phyloP scores from a whole-genome alignment of 371 early-diverging fungal species.

The Choanephora cucurbitarum region DNA sequence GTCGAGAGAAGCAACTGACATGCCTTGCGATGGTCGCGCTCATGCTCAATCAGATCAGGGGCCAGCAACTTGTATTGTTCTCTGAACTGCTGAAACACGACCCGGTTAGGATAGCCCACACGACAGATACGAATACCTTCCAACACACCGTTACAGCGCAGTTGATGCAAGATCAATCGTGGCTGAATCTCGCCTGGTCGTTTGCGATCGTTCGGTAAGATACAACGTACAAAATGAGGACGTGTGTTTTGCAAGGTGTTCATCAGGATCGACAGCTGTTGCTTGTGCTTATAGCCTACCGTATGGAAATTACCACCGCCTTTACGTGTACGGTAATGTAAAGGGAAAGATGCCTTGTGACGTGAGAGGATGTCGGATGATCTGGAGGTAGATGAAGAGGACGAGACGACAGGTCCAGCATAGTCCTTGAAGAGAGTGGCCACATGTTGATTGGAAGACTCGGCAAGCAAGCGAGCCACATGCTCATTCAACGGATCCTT shows the following conservation, averaged over 20 bases:
- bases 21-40: conserved; percentile 86
- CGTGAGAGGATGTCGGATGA: not conserved
- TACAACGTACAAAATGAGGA: conserved; percentile 99
- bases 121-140: conserved; percentile 99
- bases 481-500: conserved; percentile 99
- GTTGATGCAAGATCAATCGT: conserved; percentile 91
- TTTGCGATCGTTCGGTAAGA: conserved; percentile 98
- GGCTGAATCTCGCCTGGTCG: conserved; percentile 82
- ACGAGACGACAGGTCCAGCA: not conserved
- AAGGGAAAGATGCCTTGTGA: not conserved
- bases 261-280: conserved; percentile 92
- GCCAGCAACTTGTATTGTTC: conserved; percentile 94
- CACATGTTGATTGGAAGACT: conserved; percentile 79
- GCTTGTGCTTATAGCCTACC: conserved; percentile 96
- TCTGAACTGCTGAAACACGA: conserved; percentile 94
- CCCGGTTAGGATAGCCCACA: conserved; percentile 97
- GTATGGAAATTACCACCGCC: conserved; percentile 91
- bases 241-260: conserved; percentile 87
- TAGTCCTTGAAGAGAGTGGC: conserved; percentile 85
- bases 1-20: conserved; percentile 76
- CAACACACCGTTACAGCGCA: conserved; percentile 99
- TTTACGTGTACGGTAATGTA: conserved; percentile 22
- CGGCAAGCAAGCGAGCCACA: conserved; percentile 85
- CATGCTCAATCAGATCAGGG: conserved; percentile 73
- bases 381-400: not conserved